Base-by-base conservation (phyloP, 306 rosid genomes). In the Neltuma alba region DNA sequence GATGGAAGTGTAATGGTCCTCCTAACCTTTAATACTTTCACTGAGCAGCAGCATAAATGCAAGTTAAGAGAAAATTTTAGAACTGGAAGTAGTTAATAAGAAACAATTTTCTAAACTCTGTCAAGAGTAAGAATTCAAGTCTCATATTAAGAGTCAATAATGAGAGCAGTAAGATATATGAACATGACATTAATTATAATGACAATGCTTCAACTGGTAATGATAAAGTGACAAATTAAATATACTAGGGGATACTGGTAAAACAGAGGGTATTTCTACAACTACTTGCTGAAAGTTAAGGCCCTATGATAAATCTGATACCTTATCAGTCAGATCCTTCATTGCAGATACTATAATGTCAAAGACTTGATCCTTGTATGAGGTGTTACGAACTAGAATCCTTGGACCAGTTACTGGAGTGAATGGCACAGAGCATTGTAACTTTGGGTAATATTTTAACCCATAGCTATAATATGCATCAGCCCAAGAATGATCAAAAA, bases 401-500 rank as follows among this genome's bases (percentile, higher is more conserved):
- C 99, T 88, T 36, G 99, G 93, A 72, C 97, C 99, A 23, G 99
- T 89, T 27, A 94, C 97, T 5, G 99, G 99, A 15, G 97, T 94
- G 87, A 94, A 94, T 76, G 99, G 97, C 5, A 92, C 97, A 83
- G 92, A 94, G 27, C 89, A 92, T 70, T 94, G 99, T 42, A 94
- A 78, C 81, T 94, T 94, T 10, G 99, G 99, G 78, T 94, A 94
- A 77, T 94, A 94, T 65, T 88, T 83, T 44, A 88, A 80, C 7
- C 97, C 99, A 52, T 88, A 89, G 66, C 90, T 79, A 75, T 89
- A 82, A 75, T 91, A 92, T 10, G 99, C 99, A 81, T 92, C 94
- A 25, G 99, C 97, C 99, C 99, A 94, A 37, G 99, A 87, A 85
- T 94, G 97, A 86, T 94, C 99, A 47, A 94, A 94, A 69, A 94